Conservation (phyloP, 495 filamentous ascomycete genomes). For the Tuber brumale region DNA sequence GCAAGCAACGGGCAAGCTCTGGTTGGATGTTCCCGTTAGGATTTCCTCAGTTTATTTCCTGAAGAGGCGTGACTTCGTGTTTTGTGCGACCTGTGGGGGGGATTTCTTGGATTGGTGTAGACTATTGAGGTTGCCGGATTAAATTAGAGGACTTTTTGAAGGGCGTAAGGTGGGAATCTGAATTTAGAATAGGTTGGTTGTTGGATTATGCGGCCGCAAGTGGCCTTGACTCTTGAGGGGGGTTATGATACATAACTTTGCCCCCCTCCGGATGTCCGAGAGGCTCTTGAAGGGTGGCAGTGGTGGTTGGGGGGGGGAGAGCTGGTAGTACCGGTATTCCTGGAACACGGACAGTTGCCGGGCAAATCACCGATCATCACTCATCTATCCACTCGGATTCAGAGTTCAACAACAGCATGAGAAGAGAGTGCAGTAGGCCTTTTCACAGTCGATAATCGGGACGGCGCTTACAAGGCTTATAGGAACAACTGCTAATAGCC, state of each 20-base stretch:
- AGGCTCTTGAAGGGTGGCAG: neutral
- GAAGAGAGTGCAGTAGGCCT: too few species aligned
- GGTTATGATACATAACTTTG: too few species aligned
- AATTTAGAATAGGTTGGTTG: constrained; percentile 1
- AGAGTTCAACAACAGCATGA: too few species aligned
- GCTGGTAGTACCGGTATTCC: neutral
- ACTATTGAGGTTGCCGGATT: neutral
- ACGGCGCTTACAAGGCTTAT: neutral
- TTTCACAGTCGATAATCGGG: neutral
- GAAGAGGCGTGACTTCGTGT: neutral
- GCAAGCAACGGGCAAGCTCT: neutral
- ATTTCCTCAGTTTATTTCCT: neutral
- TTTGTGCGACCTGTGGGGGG: neutral
- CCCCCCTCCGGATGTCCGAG: neutral
- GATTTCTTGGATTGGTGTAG: neutral
- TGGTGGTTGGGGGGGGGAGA: neutral
- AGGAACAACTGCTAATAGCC: neutral
- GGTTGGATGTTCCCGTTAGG: neutral
- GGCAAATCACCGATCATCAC: neutral
- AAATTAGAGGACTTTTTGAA: neutral
- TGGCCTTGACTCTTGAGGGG: too few species aligned
- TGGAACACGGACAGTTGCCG: neutral
- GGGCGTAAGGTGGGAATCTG: neutral
- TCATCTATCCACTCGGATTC: neutral
- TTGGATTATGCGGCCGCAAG: neutral